Evolutionary conservation across 208 protist species (phyloP), one percentile per base, ranked within the genome.

Genomic region (Leishmania aethiopica): DNA sequence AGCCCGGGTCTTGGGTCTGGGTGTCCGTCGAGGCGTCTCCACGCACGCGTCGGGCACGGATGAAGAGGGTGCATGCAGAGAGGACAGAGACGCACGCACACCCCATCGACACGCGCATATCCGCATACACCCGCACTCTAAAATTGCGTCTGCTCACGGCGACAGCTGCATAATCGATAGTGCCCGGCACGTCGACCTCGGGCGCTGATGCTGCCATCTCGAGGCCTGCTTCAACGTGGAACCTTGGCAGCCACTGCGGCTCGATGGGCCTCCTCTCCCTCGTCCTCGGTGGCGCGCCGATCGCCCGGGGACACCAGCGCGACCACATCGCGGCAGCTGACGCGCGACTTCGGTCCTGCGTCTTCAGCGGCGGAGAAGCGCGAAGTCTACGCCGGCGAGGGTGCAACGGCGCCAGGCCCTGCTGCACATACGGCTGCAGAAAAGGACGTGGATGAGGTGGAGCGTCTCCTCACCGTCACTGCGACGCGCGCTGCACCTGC

Each of bases 401-500:
- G 51, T 55, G 40, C 28, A 25, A 53, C 42, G 5, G 45, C 45
- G 70, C 19, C 67, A 72, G 32, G 2, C 67, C 42, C 67, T 72
- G 32, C 49, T 11, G 70, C 47, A 47, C 35, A 40, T 11, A 70
- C 73, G 17, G 47, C 49, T 17, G 80, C 11, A 28, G 74, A 32
- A 22, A 62, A 6, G 3, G 80, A 78, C 0, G 66, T 82, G 55
- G 84, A 88, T 64, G 81, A 88, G 35, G 81, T 84, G 13, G 84
- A 85, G 25, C 79, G 75, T 0, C 83, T 86, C 11, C 62, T 86
- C 32, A 78, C 74, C 6, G 35, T 59, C 37, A 85, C 78, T 0
- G 5, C 78, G 8, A 80, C 78, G 4, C 60, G 64, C 37, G 3
- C 70, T 37, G 32, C 70, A 17, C 47, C 70, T 17, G 28, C 25